Conservation (phyloP, 2,329 filamentous ascomycete species). For the Penicillium sp. region DNA sequence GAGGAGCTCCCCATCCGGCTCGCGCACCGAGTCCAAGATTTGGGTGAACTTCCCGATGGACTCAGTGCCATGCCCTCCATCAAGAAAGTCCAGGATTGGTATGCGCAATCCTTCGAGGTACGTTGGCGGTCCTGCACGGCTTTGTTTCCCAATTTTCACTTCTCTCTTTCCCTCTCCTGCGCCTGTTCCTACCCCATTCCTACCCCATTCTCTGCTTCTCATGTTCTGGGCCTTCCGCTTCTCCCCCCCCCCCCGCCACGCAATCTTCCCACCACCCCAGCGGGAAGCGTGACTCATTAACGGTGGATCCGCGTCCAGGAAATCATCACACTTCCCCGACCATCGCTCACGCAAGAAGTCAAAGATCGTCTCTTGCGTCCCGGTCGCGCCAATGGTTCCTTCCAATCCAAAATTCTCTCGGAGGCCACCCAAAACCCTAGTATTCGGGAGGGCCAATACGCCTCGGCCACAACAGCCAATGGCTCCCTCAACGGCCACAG, state of each 20-base stretch:
- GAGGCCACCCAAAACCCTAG: constrained; percentile 88
- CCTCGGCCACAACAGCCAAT: constrained; percentile 41
- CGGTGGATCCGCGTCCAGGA: constrained; percentile 48
- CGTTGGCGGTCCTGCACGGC: constrained; percentile 18
- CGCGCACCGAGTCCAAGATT: constrained; percentile 91
- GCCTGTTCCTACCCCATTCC: not conserved
- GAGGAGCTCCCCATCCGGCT: constrained; percentile 96
- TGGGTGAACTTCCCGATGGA: constrained; percentile 86
- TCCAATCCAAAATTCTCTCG: constrained; percentile 59
- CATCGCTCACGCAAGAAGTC: constrained; percentile 67
- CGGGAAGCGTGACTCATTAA: constrained; percentile 18
- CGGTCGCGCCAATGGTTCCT: constrained; percentile 48
- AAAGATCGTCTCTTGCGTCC: constrained; percentile 65
- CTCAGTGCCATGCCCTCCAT: constrained; percentile 98
- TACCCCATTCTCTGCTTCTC: not conserved
- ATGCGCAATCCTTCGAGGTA: constrained; percentile 98
- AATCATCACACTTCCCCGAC: constrained; percentile 79
- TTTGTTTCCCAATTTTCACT: not conserved
- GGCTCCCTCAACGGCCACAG: constrained; percentile 46
- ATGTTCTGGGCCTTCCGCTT: not conserved
- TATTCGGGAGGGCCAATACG: constrained; percentile 74
- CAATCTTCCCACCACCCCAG: no score
- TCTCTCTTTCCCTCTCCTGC: not conserved
- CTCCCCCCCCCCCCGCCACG: no score
- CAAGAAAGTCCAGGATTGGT: constrained; percentile 92